Conservation (phyloP, 2,329 filamentous ascomycete species). For the Phyllosticta citriasiana region DNA sequence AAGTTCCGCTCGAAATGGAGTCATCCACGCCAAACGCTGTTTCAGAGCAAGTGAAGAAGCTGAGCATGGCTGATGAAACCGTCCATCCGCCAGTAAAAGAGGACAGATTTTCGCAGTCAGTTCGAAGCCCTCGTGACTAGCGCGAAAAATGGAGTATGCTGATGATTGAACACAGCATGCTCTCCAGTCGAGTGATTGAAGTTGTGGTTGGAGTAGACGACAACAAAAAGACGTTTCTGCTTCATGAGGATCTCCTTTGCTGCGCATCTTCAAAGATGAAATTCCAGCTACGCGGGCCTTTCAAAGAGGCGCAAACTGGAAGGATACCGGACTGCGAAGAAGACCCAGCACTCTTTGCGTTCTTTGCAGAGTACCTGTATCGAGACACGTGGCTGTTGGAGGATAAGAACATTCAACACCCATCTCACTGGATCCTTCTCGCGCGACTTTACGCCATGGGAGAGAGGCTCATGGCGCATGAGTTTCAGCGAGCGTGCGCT, state of each 20-base stretch:
- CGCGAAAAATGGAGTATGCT: too few species aligned
- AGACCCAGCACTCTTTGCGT: slow-evolving; percentile 16
- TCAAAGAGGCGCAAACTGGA: background rate
- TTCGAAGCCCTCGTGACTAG: too few species aligned
- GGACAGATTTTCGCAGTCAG: too few species aligned
- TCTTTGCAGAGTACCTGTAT: slow-evolving; percentile 18
- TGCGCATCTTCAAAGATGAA: background rate
- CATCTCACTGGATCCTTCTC: slow-evolving; percentile 14
- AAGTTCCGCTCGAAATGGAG: too few species aligned
- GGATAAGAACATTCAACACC: slow-evolving; percentile 8
- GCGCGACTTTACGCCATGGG: slow-evolving; percentile 16
- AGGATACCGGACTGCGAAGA: slow-evolving; percentile 13
- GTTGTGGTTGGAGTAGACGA: background rate
- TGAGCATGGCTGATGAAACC: too few species aligned
- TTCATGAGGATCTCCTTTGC: background rate
- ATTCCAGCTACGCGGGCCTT: background rate
- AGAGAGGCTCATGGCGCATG: slow-evolving; percentile 15
- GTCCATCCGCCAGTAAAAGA: too few species aligned
- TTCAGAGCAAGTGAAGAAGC: too few species aligned
- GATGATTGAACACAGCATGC: background rate
- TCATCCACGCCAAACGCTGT: too few species aligned
- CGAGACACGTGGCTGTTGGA: slow-evolving; percentile 14
- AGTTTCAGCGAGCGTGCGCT: slow-evolving; percentile 12
- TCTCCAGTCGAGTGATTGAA: background rate
- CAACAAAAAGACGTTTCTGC: background rate